phyloP scores from a whole-genome alignment of 495 filamentous ascomycete genomes.

The Aspergillus cristatus region DNA sequence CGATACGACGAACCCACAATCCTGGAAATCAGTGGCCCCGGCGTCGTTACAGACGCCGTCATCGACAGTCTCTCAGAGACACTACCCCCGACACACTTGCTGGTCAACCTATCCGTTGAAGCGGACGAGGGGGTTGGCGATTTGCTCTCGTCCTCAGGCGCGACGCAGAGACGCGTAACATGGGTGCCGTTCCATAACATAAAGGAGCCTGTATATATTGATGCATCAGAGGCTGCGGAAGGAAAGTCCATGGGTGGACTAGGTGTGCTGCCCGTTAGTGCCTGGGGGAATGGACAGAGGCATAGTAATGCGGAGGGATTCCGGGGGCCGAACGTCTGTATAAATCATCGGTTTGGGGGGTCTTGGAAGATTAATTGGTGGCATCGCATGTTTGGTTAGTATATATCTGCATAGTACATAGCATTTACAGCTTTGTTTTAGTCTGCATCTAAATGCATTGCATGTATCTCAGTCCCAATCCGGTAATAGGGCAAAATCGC shows the following conservation, averaged over 20 bases:
- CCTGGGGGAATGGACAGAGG: slow-evolving; percentile 37
- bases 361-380: slow-evolving; percentile 36
- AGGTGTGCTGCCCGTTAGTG: slow-evolving; percentile 32
- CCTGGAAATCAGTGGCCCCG: slow-evolving; percentile 29
- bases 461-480: slow-evolving; percentile 4
- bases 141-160: slow-evolving; percentile 7
- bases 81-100: slow-evolving; percentile 18
- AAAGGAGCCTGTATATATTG: slow-evolving; percentile 22
- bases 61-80: slow-evolving; percentile 28
- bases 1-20: slow-evolving; percentile 22
- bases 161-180: slow-evolving; percentile 21
- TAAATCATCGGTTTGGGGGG: slow-evolving; percentile 33
- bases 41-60: slow-evolving; percentile 34
- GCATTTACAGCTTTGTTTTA: too few species aligned
- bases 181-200: slow-evolving; percentile 36
- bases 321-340: slow-evolving; percentile 23
- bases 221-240: slow-evolving; percentile 12
- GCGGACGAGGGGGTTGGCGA: slow-evolving; percentile 21
- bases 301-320: slow-evolving; percentile 30
- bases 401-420: too few species aligned
- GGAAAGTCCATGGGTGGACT: slow-evolving; percentile 25
- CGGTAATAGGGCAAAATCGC: slow-evolving; percentile 5
- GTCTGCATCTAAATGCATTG: too few species aligned
- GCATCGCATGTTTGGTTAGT: slow-evolving; percentile 21
- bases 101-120: slow-evolving; percentile 19